These are phyloP conservation scores for Fusarium keratoplasticum DNA, from an alignment of 2,329 filamentous ascomycete genomes.

Conservation along the genomic window DNA sequence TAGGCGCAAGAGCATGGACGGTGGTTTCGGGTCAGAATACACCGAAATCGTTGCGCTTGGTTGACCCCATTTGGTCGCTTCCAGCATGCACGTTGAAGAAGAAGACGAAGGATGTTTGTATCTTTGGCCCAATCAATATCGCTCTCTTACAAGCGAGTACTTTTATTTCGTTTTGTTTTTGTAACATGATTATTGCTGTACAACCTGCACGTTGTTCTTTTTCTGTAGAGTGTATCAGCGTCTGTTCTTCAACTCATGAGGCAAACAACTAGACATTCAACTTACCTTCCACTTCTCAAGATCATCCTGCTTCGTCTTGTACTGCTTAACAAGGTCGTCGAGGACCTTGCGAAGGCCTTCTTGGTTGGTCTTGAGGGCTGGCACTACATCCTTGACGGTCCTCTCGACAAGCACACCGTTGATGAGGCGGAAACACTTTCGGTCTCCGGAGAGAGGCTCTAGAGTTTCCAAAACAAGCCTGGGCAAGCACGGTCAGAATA, in stretches of 20 bases:
- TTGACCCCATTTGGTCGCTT: background rate
- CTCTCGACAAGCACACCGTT: conserved; percentile 96
- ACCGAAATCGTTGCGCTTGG: background rate
- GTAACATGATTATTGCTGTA: conserved; percentile 70
- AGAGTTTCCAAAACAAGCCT: conserved; percentile 96
- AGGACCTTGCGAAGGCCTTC: conserved; percentile 94
- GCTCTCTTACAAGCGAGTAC: background rate
- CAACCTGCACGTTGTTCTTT: conserved; percentile 90
- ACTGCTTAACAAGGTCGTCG: conserved; percentile 95
- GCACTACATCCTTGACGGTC: conserved; percentile 92
- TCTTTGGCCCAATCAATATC: background rate
- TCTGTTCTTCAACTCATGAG: background rate
- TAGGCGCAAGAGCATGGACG: background rate
- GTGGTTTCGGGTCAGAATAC: background rate
- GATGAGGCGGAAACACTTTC: conserved; percentile 99
- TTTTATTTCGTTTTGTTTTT: conserved; percentile 32
- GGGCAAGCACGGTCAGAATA: conserved; percentile 32
- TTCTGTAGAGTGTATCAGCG: conserved; percentile 64
- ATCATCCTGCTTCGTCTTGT: conserved; percentile 93
- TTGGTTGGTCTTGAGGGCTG: conserved; percentile 90
- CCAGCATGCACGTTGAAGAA: background rate
- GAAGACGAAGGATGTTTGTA: background rate
- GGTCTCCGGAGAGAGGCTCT: conserved; percentile 81
- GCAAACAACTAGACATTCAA: background rate
- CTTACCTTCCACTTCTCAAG: conserved; percentile 97